phyloP scores from a whole-genome alignment of 164 flowering plant species.

The Buxus sempervirens region DNA sequence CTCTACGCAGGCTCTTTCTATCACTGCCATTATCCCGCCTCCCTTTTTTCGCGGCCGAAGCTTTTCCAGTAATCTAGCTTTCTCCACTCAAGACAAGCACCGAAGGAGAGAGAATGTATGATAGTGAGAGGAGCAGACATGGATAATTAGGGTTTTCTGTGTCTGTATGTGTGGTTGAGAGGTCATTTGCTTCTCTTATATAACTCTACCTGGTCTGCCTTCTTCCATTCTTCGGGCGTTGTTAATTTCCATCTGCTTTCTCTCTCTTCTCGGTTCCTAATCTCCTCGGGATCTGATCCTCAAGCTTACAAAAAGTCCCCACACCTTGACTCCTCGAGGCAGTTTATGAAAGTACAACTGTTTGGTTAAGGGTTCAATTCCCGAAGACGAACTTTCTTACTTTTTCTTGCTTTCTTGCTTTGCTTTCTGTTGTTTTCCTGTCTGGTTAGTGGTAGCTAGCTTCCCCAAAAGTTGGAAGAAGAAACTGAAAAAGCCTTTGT shows the following conservation, averaged over 20 bases:
- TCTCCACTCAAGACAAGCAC: conserved; percentile 14
- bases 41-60: conserved; percentile 28
- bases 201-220: conserved; percentile 30
- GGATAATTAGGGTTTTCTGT: conserved; percentile 35
- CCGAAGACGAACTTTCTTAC: conserved; percentile 28
- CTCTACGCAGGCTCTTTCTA: conserved; percentile 11
- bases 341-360: background rate
- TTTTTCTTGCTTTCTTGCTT: conserved; percentile 3
- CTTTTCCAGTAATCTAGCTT: conserved; percentile 63
- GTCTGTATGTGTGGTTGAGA: conserved; percentile 14
- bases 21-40: conserved; percentile 20
- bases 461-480: conserved; percentile 11
- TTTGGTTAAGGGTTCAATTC: conserved; percentile 32
- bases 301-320: background rate
- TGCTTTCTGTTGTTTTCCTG: conserved; percentile 12
- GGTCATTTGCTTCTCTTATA: conserved; percentile 23
- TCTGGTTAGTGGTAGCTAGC: conserved; percentile 12
- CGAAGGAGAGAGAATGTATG: conserved; percentile 19
- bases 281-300: conserved; percentile 37
- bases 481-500: background rate
- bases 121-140: conserved; percentile 4
- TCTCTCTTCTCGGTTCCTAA: background rate
- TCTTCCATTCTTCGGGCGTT: conserved; percentile 26
- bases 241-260: too few relatives aligned
- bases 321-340: conserved; percentile 2